Evolutionary conservation across 2,329 filamentous ascomycete species (phyloP), one percentile per base, ranked within the genome.

Genomic region (Fusarium nisikadoi): DNA sequence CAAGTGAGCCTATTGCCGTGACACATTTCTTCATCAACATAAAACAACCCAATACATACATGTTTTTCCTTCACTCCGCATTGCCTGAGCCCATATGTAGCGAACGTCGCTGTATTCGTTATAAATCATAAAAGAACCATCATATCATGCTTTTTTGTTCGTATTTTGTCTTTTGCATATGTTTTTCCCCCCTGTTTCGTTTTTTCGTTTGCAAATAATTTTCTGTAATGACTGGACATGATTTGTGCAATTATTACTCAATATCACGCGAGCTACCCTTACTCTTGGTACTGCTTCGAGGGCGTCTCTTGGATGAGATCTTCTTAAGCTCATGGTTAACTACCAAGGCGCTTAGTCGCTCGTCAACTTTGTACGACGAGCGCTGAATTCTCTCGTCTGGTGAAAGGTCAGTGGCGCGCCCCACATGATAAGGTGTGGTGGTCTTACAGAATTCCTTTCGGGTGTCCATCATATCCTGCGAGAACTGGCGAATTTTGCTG

Each of bases 291-390:
- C 31, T 75, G 65, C 42, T 71, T 54, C 64, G 81, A 78, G 36
- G 77, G 59, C 29, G 73, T 65, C 46, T 81, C 76, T 70, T 77
- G 46, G 81, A 79, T 50, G 79, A 81, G 63, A 83, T 77, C 72
- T 82, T 83, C 75, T 83, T 82, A 27, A 83, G 56, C 71, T 83
- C 81, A 59, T 83, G 81, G 56, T 81, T 79, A 25, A 83, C 77
- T 36, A 83, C 81, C 46, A 83, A 75, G 36, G 74, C 73, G 60
- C 77, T 77, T 20, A 83, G 71, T 57, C 82, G 77, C 52, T 75
- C 70, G 59, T 82, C 81, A 54, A 78, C 76, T 33, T 80, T 79
- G 47, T 76, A 63, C 33, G 75, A 68, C 9, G 81, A 81, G 27
- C 74, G 66, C 64, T 82, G 78, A 31, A 83, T 57, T 36, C 68